Evolutionary conservation across 2,329 filamentous ascomycete species (phyloP).

Genomic region (Penicillium sp.): DNA sequence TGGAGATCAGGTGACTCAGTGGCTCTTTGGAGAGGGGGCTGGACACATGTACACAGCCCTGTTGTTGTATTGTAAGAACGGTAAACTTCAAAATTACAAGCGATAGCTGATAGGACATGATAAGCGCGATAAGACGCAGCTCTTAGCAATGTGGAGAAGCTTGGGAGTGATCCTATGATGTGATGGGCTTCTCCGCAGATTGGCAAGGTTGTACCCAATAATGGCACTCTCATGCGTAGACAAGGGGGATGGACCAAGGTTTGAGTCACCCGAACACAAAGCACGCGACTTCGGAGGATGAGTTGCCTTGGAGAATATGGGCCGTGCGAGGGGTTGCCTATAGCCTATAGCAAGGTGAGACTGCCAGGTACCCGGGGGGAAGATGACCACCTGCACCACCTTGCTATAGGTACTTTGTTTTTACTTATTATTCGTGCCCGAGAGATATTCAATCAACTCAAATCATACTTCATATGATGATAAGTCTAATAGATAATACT

Average conservation of each 20-base stretch:
- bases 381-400: slow-evolving; percentile 1
- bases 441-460: not conserved
- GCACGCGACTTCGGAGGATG: slow-evolving; percentile 25
- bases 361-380: slow-evolving; percentile 21
- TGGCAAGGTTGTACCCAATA: slow-evolving; percentile 3
- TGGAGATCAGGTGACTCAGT: slow-evolving; percentile 18
- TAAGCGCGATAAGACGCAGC: slow-evolving; percentile 16
- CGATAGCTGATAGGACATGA: slow-evolving; percentile 15
- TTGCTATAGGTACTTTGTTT: not conserved
- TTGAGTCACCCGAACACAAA: slow-evolving; percentile 17
- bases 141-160: slow-evolving; percentile 16
- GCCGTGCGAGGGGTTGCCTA: slow-evolving; percentile 7
- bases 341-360: not conserved
- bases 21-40: not conserved
- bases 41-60: not conserved
- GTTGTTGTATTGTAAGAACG: not conserved
- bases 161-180: slow-evolving; percentile 9
- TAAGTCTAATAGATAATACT: not conserved
- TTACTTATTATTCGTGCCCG: not conserved
- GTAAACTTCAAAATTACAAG: not conserved
- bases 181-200: slow-evolving; percentile 9
- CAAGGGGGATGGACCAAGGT: not conserved
- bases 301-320: slow-evolving; percentile 18
- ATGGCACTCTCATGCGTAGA: not conserved
- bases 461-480: not conserved